Conservation (phyloP, 228 moss, liverwort and hornwort species). For the Sphagnum magellanicum region DNA sequence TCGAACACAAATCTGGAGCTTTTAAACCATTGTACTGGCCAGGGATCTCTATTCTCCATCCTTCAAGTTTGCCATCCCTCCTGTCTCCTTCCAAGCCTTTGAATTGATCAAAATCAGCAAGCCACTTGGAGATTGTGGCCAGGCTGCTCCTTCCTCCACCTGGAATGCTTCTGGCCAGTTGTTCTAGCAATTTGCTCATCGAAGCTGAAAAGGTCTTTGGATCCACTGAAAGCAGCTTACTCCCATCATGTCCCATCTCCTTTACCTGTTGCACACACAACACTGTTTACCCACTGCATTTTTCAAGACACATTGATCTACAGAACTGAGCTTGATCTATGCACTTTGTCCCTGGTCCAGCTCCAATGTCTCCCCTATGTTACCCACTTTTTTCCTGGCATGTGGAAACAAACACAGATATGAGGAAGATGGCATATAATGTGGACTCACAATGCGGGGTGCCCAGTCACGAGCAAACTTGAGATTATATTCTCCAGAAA, state of each 20-base stretch:
- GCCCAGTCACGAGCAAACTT: slow-evolving; percentile 90
- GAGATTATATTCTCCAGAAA: slow-evolving; percentile 78
- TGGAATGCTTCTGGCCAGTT: slow-evolving; percentile 39
- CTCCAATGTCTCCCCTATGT: no score
- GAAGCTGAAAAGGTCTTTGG: slow-evolving; percentile 35
- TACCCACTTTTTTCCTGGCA: no score
- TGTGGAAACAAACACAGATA: no score
- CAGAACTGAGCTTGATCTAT: no score
- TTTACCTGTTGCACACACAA: slow-evolving; percentile 23
- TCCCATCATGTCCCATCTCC: slow-evolving; percentile 64
- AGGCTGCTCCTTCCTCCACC: slow-evolving; percentile 58
- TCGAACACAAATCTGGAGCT: slow-evolving; percentile 24
- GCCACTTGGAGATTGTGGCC: slow-evolving; percentile 76
- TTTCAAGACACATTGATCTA: no score
- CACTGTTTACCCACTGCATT: neutral
- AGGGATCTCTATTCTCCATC: slow-evolving; percentile 54
- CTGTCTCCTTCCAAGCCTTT: slow-evolving; percentile 24
- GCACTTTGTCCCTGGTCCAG: no score
- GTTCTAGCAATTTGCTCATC: slow-evolving; percentile 26
- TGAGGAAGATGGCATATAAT: no score
- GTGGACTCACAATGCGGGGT: slow-evolving; percentile 32
- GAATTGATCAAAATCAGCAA: slow-evolving; percentile 72
- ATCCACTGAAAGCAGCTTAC: slow-evolving; percentile 54
- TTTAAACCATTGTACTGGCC: slow-evolving; percentile 67
- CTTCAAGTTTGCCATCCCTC: slow-evolving; percentile 13